Conservation (phyloP, 352 stramenopile genomes). For the Peronosclerospora sorghi region DNA sequence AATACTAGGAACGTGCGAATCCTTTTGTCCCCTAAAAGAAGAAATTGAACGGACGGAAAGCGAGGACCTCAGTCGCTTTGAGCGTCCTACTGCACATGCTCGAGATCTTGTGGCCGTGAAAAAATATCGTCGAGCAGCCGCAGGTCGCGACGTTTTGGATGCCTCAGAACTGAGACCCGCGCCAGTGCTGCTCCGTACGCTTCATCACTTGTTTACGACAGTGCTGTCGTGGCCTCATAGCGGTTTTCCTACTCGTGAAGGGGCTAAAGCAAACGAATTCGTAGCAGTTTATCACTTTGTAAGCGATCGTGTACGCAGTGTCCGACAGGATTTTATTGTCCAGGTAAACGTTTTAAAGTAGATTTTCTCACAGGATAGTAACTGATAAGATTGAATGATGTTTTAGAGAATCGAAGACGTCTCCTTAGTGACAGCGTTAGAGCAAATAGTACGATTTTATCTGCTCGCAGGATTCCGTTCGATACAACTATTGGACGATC, state of each 20-base stretch:
- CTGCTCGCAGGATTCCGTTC: conserved; percentile 31
- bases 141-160: conserved; percentile 22
- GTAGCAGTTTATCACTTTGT: conserved; percentile 61
- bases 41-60: conserved; percentile 19
- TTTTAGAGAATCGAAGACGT: conserved; percentile 26
- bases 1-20: conserved; percentile 20
- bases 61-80: conserved; percentile 40
- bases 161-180: conserved; percentile 22
- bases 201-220: conserved; percentile 31
- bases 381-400: background rate
- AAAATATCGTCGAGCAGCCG: conserved; percentile 44
- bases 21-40: conserved; percentile 26
- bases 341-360: conserved; percentile 25
- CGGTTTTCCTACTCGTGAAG: conserved; percentile 18
- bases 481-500: conserved; percentile 19
- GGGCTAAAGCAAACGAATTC: conserved; percentile 20
- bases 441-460: conserved; percentile 48
- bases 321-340: conserved; percentile 62
- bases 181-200: conserved; percentile 25
- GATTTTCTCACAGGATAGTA: background rate
- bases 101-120: conserved; percentile 23
- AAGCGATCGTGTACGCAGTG: conserved; percentile 51
- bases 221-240: conserved; percentile 25
- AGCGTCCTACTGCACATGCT: conserved; percentile 8
- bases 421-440: conserved; percentile 28